Percentiles rank a stretch among this genome's conserved stretches.
Evolutionary conservation across 306 rosid species (phyloP).

Genomic region (Carpinus viminea): DNA sequence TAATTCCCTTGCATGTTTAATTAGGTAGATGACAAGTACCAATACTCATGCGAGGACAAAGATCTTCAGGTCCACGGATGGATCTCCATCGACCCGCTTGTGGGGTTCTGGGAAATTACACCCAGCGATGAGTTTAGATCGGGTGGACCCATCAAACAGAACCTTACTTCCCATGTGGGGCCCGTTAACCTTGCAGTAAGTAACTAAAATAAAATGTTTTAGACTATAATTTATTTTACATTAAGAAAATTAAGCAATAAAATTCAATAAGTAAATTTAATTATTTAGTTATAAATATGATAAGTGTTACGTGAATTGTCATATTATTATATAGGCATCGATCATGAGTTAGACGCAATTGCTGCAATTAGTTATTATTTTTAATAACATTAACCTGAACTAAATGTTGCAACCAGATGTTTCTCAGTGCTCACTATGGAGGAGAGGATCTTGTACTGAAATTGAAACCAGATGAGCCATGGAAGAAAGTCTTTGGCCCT

Average conservation of each 20-base stretch:
- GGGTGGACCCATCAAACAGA: constrained; percentile 86
- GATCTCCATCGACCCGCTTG: constrained; percentile 59
- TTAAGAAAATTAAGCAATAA: too few species aligned
- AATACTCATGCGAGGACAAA: constrained; percentile 83
- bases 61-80: constrained; percentile 87
- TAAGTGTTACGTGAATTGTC: too few species aligned
- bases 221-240: too few species aligned
- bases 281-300: too few species aligned
- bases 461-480: constrained; percentile 60
- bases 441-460: constrained; percentile 76
- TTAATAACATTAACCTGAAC: background rate
- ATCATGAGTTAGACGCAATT: background rate
- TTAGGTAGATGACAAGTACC: constrained; percentile 94
- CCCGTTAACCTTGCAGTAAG: constrained; percentile 77
- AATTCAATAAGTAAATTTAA: too few species aligned
- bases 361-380: background rate
- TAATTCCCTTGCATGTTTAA: background rate
- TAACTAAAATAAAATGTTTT: background rate
- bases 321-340: too few species aligned
- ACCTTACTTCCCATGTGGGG: constrained; percentile 84
- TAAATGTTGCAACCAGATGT: constrained; percentile 49
- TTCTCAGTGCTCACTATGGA: constrained; percentile 84
- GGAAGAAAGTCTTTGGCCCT: constrained; percentile 96
- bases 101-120: constrained; percentile 76
- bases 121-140: constrained; percentile 77